A percentile compares a stretch with the other conserved stretches of the same genome.
phyloP scores from a whole-genome alignment of 352 stramenopile species.

The Blastocystis sp. region DNA sequence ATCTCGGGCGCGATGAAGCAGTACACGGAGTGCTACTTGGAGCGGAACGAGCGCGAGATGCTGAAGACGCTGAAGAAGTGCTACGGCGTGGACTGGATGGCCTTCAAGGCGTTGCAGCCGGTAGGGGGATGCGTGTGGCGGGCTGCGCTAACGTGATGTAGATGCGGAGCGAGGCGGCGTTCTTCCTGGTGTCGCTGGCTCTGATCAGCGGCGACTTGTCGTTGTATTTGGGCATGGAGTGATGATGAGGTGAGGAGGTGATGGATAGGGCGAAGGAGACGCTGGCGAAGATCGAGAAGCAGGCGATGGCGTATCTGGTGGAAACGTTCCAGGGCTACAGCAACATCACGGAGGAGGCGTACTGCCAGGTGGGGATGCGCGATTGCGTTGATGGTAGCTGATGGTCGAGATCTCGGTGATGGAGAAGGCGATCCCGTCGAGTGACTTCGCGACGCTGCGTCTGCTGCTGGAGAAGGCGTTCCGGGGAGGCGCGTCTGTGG shows the following conservation, averaged over 20 bases:
- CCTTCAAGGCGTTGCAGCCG: conserved; percentile 19
- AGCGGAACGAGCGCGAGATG: neutral
- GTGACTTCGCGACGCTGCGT: neutral
- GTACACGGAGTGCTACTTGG: conserved; percentile 15
- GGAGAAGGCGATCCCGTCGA: conserved; percentile 45
- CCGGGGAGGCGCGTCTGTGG: neutral
- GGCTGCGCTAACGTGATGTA: neutral
- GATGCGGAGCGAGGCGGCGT: conserved; percentile 21
- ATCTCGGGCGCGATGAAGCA: neutral
- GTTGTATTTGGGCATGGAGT: conserved; percentile 31
- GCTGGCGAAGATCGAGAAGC: neutral
- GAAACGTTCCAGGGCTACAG: conserved; percentile 31
- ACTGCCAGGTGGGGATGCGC: conserved; percentile 21
- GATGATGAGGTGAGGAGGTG: neutral
- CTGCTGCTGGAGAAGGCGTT: conserved; percentile 40
- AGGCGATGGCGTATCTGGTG: neutral
- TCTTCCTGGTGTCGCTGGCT: conserved; percentile 39
- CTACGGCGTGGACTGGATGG: conserved; percentile 3
- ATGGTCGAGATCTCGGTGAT: conserved; percentile 36
- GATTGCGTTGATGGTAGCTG: neutral
- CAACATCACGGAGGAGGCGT: conserved; percentile 33
- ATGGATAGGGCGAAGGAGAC: neutral
- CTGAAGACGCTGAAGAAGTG: neutral
- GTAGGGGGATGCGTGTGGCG: neutral
- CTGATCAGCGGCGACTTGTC: conserved; percentile 44